Conservation (phyloP, 2,329 filamentous ascomycete species). For the Aspergillus tubingensis region DNA sequence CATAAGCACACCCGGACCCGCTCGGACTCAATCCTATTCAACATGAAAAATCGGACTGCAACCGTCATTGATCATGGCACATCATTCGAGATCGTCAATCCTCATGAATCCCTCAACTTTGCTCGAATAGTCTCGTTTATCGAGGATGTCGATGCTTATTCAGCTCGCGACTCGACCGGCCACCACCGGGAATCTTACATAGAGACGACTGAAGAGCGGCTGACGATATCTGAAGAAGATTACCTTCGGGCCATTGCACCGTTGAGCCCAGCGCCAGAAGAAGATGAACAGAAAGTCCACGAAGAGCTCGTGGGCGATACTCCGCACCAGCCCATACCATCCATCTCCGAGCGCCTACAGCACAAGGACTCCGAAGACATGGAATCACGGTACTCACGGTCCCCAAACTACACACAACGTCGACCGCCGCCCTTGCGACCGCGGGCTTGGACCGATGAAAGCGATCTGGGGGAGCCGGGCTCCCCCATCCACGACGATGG, state of each 20-base stretch:
- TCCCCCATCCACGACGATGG: conserved; percentile 22
- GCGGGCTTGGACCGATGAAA: conserved; percentile 25
- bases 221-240: conserved; percentile 20
- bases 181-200: conserved; percentile 27
- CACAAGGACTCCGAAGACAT: conserved; percentile 16
- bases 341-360: conserved; percentile 30
- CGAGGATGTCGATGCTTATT: conserved; percentile 35
- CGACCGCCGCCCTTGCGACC: conserved; percentile 19
- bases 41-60: conserved; percentile 24
- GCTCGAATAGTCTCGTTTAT: conserved; percentile 40
- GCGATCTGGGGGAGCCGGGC: conserved; percentile 36
- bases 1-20: conserved; percentile 22
- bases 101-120: conserved; percentile 38
- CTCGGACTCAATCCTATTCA: conserved; percentile 33
- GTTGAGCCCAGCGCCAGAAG: neutral
- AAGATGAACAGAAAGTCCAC: conserved; percentile 20
- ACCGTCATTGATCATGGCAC: conserved; percentile 38
- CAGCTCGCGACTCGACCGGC: conserved; percentile 20
- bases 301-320: conserved; percentile 26
- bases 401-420: conserved; percentile 15
- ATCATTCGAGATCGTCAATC: conserved; percentile 42
- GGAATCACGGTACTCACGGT: conserved; percentile 12
- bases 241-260: conserved; percentile 4
- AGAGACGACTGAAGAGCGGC: conserved; percentile 11
- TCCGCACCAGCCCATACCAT: conserved; percentile 26